Conservation (phyloP, 1,139 yeast species). For the Petasospora fabianii region DNA sequence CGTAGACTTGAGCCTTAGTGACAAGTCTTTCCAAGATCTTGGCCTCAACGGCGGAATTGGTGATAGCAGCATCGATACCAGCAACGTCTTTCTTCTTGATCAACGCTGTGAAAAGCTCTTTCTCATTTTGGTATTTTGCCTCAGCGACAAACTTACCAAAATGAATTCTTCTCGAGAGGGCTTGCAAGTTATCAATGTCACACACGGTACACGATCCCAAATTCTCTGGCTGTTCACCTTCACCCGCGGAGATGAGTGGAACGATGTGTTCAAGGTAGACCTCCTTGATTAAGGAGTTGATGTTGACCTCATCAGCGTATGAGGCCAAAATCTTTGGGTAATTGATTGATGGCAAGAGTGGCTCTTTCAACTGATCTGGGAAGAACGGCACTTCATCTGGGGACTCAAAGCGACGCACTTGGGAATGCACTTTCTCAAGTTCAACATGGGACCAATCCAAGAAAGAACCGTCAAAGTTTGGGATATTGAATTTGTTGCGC, state of each 20-base stretch:
- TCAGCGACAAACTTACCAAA: constrained; percentile 98
- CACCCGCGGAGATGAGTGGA: constrained; percentile 63
- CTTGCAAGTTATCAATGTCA: constrained; percentile 84
- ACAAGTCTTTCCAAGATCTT: constrained; percentile 74
- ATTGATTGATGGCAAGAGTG: constrained; percentile 73
- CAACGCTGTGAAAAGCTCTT: constrained; percentile 56
- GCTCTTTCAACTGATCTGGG: constrained; percentile 59
- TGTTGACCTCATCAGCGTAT: constrained; percentile 71
- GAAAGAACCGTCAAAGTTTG: constrained; percentile 74
- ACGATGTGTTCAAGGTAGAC: constrained; percentile 69
- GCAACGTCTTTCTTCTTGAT: constrained; percentile 62
- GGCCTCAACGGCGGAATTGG: constrained; percentile 82
- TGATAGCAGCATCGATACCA: constrained; percentile 78
- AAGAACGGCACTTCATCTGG: constrained; percentile 96
- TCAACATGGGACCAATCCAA: constrained; percentile 82
- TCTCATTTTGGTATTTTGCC: constrained; percentile 75
- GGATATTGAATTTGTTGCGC: constrained; percentile 51
- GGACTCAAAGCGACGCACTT: constrained; percentile 84
- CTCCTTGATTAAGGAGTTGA: constrained; percentile 63
- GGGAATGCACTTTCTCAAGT: constrained; percentile 76
- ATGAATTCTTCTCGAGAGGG: constrained; percentile 90
- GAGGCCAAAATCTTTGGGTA: constrained; percentile 78
- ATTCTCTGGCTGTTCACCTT: constrained; percentile 81
- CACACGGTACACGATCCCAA: constrained; percentile 81
- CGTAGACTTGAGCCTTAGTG: constrained; percentile 80